Base-by-base conservation (phyloP, 2,329 filamentous ascomycete species). In the Aureobasidium uvarum region DNA sequence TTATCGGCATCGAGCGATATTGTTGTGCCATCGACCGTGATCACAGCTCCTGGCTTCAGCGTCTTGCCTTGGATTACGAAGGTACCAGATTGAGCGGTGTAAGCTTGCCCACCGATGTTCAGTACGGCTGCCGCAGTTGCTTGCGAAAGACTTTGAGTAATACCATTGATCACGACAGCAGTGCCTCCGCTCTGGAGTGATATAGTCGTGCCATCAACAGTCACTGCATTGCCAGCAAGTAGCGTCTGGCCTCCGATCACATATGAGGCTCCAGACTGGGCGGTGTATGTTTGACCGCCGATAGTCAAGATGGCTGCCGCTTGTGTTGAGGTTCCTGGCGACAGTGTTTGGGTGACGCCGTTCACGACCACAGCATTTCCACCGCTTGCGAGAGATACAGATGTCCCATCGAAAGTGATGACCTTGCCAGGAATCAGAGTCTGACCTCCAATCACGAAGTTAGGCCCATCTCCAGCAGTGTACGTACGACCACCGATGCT, bases 111-210 rank as follows among this genome's bases (percentile, higher is more conserved):
- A 43, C 70, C 70, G 14, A 75, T 66, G 10, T 69, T 70, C 10
- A 77, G 68, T n/a, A 74, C 70, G 5, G 74, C 70, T 3, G 73
- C 71, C 28, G 70, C 70, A 31, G 67, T 67, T 16, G 66, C 51
- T n/a, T 62, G 52, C 20, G 64, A 48, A 16, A 62, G 50, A 4
- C 65, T 55, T 14, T 66, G 55, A 3, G 64, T 62, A 10, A 62
- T 0, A 10, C 77, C 77, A 39, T 76, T 76, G 39, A 81, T 66
- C 6, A 81, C 75, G 1, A 81, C 67, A 31, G 38, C 51, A 56
- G 51, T 46, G 14, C 50, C 62, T 45, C 41, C 39, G 7, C 7
- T 31, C 11, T 20, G 28, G 3, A 64, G 41, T 14, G 62, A 64
- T 45, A 74, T 70, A 4, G 69, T 74, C 2, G 68, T 70, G 16